These are phyloP conservation scores for Coemansia reversa DNA, from an alignment of 192 early-diverging fungal genomes.

Conservation along the genomic window DNA sequence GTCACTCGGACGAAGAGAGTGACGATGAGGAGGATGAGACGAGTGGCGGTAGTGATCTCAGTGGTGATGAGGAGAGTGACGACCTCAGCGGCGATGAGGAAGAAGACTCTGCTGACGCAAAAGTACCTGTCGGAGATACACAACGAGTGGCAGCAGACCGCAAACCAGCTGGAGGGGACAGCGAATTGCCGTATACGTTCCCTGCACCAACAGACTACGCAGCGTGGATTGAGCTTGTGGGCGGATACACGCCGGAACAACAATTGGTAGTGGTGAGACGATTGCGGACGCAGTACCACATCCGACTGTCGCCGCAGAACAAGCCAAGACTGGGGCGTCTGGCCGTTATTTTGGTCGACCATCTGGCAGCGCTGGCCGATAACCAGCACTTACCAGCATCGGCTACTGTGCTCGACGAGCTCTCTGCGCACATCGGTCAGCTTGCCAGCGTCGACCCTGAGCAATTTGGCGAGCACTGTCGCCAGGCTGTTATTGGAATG, in stretches of 20 bases:
- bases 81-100: slow-evolving; percentile 43
- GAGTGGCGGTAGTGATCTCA: slow-evolving; percentile 52
- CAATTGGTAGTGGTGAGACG: slow-evolving; percentile 74
- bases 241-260: slow-evolving; percentile 64
- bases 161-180: slow-evolving; percentile 2
- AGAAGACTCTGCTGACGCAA: slow-evolving; percentile 5
- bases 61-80: too few relatives aligned
- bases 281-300: slow-evolving; percentile 80
- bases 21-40: slow-evolving; percentile 56
- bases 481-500: slow-evolving; percentile 57
- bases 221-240: slow-evolving; percentile 67
- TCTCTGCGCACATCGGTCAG: slow-evolving; percentile 63
- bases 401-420: slow-evolving; percentile 53
- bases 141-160: slow-evolving; percentile 1
- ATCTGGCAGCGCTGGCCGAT: slow-evolving; percentile 63
- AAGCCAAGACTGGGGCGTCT: slow-evolving; percentile 69
- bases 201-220: slow-evolving; percentile 71
- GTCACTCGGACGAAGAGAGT: slow-evolving; percentile 33
- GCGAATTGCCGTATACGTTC: slow-evolving; percentile 83
- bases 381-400: slow-evolving; percentile 60
- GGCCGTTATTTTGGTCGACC: slow-evolving; percentile 67
- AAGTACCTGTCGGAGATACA: slow-evolving; percentile 7
- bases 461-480: slow-evolving; percentile 58
- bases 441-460: slow-evolving; percentile 63
- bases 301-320: slow-evolving; percentile 80